phyloP scores from a whole-genome alignment of 2,329 filamentous ascomycete genomes.

The Eutypa lata region DNA sequence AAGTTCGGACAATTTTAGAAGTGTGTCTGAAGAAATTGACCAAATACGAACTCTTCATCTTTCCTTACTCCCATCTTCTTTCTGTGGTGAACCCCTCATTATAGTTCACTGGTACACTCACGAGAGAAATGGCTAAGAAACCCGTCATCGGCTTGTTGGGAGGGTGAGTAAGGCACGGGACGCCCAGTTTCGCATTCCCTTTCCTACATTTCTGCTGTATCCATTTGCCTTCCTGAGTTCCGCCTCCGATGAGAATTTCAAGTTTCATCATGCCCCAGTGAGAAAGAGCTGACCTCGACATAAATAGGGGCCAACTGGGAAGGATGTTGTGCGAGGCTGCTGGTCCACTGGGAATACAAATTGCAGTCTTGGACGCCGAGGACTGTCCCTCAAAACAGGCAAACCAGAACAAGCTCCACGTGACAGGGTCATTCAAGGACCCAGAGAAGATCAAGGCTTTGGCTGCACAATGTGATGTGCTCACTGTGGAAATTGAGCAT shows the following conservation, averaged over 20 bases:
- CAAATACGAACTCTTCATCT: background rate
- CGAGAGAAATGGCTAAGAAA: constrained; percentile 11
- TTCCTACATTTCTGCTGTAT: too few relatives aligned
- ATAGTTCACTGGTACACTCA: background rate
- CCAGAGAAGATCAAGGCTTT: constrained; percentile 73
- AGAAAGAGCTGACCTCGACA: background rate
- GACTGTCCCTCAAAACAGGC: constrained; percentile 83
- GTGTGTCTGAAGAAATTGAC: too few relatives aligned
- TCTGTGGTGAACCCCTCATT: background rate
- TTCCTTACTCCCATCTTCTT: background rate
- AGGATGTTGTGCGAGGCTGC: constrained; percentile 94
- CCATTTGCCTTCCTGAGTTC: too few relatives aligned
- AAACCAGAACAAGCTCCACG: constrained; percentile 69
- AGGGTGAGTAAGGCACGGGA: constrained; percentile 32
- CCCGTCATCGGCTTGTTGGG: constrained; percentile 52
- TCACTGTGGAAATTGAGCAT: constrained; percentile 95
- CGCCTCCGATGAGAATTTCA: too few relatives aligned
- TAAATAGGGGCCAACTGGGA: constrained; percentile 66
- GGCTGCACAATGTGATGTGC: constrained; percentile 71
- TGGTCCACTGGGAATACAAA: constrained; percentile 66
- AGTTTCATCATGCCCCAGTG: background rate
- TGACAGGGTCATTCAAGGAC: constrained; percentile 87
- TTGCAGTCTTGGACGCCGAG: constrained; percentile 75
- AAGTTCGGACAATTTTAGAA: too few relatives aligned
- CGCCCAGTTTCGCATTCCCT: too few relatives aligned